Evolutionary conservation across 768 basidiomycete genomes (phyloP).

Genomic region (Panaeolus cyanescens): DNA sequence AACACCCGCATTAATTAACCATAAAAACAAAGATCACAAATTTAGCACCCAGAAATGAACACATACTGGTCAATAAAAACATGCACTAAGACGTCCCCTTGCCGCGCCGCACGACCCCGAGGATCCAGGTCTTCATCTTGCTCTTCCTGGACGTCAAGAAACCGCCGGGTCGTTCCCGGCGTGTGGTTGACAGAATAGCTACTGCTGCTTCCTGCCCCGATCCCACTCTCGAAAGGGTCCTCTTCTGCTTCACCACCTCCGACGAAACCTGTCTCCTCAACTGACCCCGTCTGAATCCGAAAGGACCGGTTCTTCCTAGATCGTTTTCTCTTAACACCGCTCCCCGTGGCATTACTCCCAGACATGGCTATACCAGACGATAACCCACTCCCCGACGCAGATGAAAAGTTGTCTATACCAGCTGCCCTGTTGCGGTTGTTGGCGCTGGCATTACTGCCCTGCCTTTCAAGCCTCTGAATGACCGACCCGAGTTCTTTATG

Average conservation of each 20-base stretch:
- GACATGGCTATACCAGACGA: slow-evolving; percentile 12
- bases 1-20: not conserved
- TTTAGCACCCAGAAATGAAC: slow-evolving; percentile 13
- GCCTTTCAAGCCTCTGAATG: slow-evolving; percentile 23
- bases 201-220: slow-evolving; percentile 2
- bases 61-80: slow-evolving; percentile 61
- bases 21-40: slow-evolving; percentile 38
- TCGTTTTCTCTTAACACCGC: slow-evolving; percentile 16
- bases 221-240: slow-evolving; percentile 4
- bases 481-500: slow-evolving; percentile 25
- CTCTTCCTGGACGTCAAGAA: slow-evolving; percentile 19
- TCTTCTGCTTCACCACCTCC: slow-evolving; percentile 2
- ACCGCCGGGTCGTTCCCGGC: slow-evolving; percentile 9
- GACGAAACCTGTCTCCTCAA: slow-evolving; percentile 5
- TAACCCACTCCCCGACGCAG: not conserved
- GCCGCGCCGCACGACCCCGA: slow-evolving; percentile 30
- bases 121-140: slow-evolving; percentile 36
- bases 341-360: slow-evolving; percentile 18
- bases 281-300: not conserved
- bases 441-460: slow-evolving; percentile 6
- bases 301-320: slow-evolving; percentile 2
- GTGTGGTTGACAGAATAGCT: slow-evolving; percentile 2
- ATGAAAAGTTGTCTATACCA: slow-evolving; percentile 4
- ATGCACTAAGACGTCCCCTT: slow-evolving; percentile 38
- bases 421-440: slow-evolving; percentile 2